phyloP scores from a whole-genome alignment of 352 stramenopile genomes.

The Pythium biforme region DNA sequence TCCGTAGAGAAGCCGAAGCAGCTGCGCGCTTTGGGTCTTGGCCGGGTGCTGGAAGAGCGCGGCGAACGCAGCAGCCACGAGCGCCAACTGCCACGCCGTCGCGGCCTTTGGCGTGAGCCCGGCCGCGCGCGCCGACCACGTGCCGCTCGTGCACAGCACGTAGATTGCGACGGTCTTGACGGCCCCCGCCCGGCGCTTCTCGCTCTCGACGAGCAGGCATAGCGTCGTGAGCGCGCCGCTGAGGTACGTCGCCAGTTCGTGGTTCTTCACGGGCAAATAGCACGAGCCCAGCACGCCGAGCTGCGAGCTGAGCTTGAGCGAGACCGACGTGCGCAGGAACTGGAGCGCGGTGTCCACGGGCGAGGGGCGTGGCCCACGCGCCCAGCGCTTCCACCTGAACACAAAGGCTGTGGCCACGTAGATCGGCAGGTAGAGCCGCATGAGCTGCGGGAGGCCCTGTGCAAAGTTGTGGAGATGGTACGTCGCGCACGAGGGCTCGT shows the following conservation, averaged over 20 bases:
- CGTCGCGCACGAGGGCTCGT: slow-evolving; percentile 34
- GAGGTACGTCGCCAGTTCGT: slow-evolving; percentile 30
- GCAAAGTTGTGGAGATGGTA: slow-evolving; percentile 49
- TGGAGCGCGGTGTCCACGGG: slow-evolving; percentile 35
- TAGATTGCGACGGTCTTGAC: slow-evolving; percentile 64
- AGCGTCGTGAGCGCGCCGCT: slow-evolving; percentile 44
- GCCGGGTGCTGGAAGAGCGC: slow-evolving; percentile 16
- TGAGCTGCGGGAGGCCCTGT: slow-evolving; percentile 38
- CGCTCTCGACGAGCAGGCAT: slow-evolving; percentile 48
- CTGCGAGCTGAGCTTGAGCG: slow-evolving; percentile 62
- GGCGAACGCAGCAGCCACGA: slow-evolving; percentile 41
- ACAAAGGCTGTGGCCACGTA: slow-evolving; percentile 51
- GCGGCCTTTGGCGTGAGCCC: slow-evolving; percentile 17
- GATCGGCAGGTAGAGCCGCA: slow-evolving; percentile 63
- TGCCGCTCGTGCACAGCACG: slow-evolving; percentile 37
- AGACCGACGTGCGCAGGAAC: slow-evolving; percentile 57
- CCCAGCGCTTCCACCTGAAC: slow-evolving; percentile 61
- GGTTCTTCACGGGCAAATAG: slow-evolving; percentile 30
- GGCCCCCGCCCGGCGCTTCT: slow-evolving; percentile 48
- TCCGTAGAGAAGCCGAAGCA: slow-evolving; percentile 16
- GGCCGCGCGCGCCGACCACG: slow-evolving; percentile 30
- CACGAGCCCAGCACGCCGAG: slow-evolving; percentile 57
- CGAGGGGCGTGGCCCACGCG: slow-evolving; percentile 50
- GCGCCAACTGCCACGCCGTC: slow-evolving; percentile 33
- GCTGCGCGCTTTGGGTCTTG: slow-evolving; percentile 6